Conservation (phyloP, 768 basidiomycete genomes). For the Boletales sp. region DNA sequence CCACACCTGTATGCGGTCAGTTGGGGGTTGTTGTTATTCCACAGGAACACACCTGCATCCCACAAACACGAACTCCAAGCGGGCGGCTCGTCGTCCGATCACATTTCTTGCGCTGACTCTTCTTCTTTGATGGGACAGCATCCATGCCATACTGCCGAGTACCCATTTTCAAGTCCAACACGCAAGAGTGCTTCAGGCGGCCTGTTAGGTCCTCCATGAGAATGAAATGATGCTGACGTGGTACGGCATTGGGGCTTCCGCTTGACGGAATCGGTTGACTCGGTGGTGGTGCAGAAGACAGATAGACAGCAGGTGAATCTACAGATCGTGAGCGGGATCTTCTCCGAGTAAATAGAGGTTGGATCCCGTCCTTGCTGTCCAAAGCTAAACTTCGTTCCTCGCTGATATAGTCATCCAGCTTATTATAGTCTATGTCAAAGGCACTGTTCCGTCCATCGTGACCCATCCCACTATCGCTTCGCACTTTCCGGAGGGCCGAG, state of each 20-base stretch:
- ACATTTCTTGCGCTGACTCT: slow-evolving; percentile 98
- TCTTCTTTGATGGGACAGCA: slow-evolving; percentile 89
- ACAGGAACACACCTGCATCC: slow-evolving; percentile 84
- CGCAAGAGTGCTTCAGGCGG: slow-evolving; percentile 84
- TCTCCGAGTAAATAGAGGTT: slow-evolving; percentile 30
- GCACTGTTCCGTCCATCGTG: slow-evolving; percentile 33
- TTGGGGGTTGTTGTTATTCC: background rate
- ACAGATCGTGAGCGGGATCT: slow-evolving; percentile 43
- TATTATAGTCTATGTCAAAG: slow-evolving; percentile 43
- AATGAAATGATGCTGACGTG: slow-evolving; percentile 96
- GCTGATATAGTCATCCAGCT: slow-evolving; percentile 20
- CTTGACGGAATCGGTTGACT: slow-evolving; percentile 33
- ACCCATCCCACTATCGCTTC: slow-evolving; percentile 53
- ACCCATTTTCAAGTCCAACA: slow-evolving; percentile 99
- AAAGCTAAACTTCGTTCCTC: slow-evolving; percentile 15
- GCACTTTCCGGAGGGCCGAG: slow-evolving; percentile 54
- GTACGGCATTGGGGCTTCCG: slow-evolving; percentile 46
- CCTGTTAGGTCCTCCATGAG: slow-evolving; percentile 99
- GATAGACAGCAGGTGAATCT: slow-evolving; percentile 20
- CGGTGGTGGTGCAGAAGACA: slow-evolving; percentile 26
- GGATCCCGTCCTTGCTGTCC: slow-evolving; percentile 22
- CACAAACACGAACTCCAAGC: slow-evolving; percentile 91
- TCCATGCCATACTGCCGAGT: slow-evolving; percentile 98
- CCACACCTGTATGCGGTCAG: slow-evolving; percentile 69
- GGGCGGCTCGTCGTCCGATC: slow-evolving; percentile 91